Evolutionary conservation across 2,329 filamentous ascomycete species (phyloP).

Genomic region (Aspergillus tamarii): DNA sequence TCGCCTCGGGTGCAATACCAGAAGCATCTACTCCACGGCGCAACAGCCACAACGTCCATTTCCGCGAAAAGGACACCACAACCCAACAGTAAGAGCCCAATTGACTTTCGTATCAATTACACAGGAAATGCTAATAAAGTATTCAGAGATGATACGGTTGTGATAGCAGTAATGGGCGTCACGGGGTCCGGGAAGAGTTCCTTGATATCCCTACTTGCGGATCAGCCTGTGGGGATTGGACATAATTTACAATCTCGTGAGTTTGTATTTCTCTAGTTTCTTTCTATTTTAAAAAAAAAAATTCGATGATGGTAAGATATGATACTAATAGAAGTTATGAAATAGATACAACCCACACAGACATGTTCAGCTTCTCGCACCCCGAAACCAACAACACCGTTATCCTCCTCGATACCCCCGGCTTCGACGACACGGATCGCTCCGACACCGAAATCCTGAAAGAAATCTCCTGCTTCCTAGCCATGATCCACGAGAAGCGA

Average conservation of each 20-base stretch:
- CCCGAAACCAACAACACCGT: neutral
- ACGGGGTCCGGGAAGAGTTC: neutral
- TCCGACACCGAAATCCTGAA: slow-evolving; percentile 9
- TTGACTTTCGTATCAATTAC: neutral
- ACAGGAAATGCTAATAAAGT: neutral
- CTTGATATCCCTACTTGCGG: neutral
- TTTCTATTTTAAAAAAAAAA: too few relatives aligned
- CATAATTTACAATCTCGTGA: neutral
- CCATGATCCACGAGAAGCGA: neutral
- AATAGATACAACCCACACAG: neutral
- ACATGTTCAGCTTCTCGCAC: neutral
- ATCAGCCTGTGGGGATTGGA: neutral
- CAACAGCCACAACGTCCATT: neutral
- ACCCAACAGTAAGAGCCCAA: neutral
- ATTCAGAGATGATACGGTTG: neutral
- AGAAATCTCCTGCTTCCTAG: slow-evolving; percentile 1
- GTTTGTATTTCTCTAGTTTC: neutral
- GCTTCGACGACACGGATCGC: slow-evolving; percentile 20
- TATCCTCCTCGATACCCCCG: slow-evolving; percentile 23
- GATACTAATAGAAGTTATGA: neutral
- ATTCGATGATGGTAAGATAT: neutral
- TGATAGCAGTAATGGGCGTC: neutral
- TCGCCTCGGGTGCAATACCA: neutral
- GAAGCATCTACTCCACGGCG: neutral
- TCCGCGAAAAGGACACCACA: neutral